Percentiles rank a stretch among this genome's conserved stretches.
These are phyloP conservation scores for Boletus vermiculosoides DNA, from an alignment of 768 basidiomycete species.

Conservation along the genomic window DNA sequence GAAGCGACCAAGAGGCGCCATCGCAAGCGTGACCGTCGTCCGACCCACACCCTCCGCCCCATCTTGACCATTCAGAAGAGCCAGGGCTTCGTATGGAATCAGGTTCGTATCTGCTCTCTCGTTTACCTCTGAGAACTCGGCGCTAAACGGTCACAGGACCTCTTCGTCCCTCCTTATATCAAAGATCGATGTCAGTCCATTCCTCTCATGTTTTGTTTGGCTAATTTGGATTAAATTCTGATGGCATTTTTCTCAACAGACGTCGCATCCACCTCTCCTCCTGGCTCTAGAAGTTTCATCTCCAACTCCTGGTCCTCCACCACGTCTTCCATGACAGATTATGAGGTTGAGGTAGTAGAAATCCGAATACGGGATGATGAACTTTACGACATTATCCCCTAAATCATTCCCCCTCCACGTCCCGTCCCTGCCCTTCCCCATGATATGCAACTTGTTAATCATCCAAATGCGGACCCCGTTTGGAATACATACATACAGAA, in stretches of 20 bases:
- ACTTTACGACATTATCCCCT: slow-evolving; percentile 72
- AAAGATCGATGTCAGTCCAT: slow-evolving; percentile 79
- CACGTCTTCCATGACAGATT: slow-evolving; percentile 66
- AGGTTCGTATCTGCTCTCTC: slow-evolving; percentile 48
- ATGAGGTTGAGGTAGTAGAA: slow-evolving; percentile 85
- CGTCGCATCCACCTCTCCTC: slow-evolving; percentile 80
- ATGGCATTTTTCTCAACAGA: slow-evolving; percentile 40
- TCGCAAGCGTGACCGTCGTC: slow-evolving; percentile 53
- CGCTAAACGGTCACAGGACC: slow-evolving; percentile 48
- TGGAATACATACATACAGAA: slow-evolving; percentile 18
- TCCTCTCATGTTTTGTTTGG: slow-evolving; percentile 14
- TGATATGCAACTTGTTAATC: slow-evolving; percentile 12
- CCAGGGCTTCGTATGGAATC: slow-evolving; percentile 91
- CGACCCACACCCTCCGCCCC: slow-evolving; percentile 66
- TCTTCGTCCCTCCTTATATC: slow-evolving; percentile 86
- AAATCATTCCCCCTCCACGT: slow-evolving; percentile 3
- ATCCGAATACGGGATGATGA: slow-evolving; percentile 82
- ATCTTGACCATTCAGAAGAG: slow-evolving; percentile 85
- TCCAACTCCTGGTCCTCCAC: slow-evolving; percentile 68
- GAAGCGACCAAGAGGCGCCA: slow-evolving; percentile 49
- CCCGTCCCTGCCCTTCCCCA: background rate
- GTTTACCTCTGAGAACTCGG: background rate
- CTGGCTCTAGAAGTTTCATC: slow-evolving; percentile 62
- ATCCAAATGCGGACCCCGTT: slow-evolving; percentile 10
- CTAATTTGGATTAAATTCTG: background rate